phyloP scores from a whole-genome alignment of 2,329 filamentous ascomycete genomes.

The Colletotrichum sansevieriae region DNA sequence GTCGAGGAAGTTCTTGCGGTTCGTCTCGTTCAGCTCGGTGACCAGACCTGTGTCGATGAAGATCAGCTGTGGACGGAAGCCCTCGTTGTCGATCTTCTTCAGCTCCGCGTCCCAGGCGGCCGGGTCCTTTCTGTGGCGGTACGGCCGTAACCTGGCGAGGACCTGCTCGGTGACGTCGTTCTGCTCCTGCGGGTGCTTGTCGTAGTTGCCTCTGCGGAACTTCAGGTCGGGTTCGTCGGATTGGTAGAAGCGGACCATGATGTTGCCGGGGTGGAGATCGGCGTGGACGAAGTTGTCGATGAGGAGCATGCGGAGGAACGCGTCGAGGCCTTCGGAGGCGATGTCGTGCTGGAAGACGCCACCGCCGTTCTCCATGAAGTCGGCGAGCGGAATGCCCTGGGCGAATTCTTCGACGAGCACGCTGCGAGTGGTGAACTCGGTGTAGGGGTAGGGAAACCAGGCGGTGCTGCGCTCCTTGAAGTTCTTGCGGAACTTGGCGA shows the following conservation, averaged over 20 bases:
- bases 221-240: conserved; percentile 77
- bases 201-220: conserved; percentile 45
- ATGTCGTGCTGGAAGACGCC: conserved; percentile 95
- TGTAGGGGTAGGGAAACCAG: conserved; percentile 97
- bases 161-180: conserved; percentile 90
- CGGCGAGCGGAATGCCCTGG: conserved; percentile 89
- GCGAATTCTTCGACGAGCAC: conserved; percentile 97
- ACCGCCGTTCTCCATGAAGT: conserved; percentile 91
- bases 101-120: conserved; percentile 82
- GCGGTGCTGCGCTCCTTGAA: conserved; percentile 91
- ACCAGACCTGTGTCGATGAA: conserved; percentile 98
- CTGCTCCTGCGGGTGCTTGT: conserved; percentile 58
- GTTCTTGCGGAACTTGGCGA: conserved; percentile 88
- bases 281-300: conserved; percentile 99
- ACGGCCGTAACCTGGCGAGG: conserved; percentile 81
- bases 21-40: conserved; percentile 89
- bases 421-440: conserved; percentile 90
- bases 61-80: conserved; percentile 92
- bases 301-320: conserved; percentile 95
- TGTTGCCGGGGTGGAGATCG: conserved; percentile 96
- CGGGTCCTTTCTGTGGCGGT: conserved; percentile 71
- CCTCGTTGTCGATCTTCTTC: conserved; percentile 82
- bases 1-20: conserved; percentile 91
- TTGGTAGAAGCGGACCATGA: conserved; percentile 99
- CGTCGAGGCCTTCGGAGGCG: conserved; percentile 93